A percentile compares a stretch with the other conserved stretches of the same genome.
Evolutionary conservation across 139 green algal genomes (phyloP).

Genomic region (Tetradesmus lagerheimii): DNA sequence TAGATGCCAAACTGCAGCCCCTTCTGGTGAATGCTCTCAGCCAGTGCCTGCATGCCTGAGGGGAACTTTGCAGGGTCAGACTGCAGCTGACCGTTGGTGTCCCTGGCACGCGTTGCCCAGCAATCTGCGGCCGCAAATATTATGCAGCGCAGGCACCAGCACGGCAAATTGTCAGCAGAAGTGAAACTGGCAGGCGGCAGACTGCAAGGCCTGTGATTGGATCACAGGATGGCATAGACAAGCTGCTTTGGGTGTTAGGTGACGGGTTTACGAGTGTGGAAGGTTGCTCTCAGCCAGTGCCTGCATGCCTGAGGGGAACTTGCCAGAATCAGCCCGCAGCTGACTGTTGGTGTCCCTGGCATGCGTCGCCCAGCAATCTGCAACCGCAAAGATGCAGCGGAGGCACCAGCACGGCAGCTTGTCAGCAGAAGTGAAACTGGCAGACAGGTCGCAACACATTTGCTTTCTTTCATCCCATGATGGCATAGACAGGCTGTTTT

Average conservation of each 20-base stretch:
- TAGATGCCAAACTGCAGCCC: conserved; percentile 66
- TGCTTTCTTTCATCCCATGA: too few species aligned
- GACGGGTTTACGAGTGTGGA: too few species aligned
- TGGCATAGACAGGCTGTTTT: too few species aligned
- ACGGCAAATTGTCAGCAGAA: too few species aligned
- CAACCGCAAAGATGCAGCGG: background rate
- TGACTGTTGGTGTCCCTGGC: background rate
- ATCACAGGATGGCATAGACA: too few species aligned
- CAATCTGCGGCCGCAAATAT: conserved; percentile 32
- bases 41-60: conserved; percentile 56
- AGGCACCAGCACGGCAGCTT: too few species aligned
- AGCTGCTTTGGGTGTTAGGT: too few species aligned
- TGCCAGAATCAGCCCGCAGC: conserved; percentile 38
- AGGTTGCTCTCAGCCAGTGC: conserved; percentile 52
- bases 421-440: too few species aligned
- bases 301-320: conserved; percentile 57
- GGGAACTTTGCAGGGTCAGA: conserved; percentile 49
- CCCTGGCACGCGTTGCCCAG: background rate
- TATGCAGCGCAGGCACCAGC: too few species aligned
- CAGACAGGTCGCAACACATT: too few species aligned
- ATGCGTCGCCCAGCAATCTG: conserved; percentile 44
- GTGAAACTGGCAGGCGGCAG: too few species aligned
- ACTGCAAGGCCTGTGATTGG: too few species aligned
- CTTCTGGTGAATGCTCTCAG: conserved; percentile 47
- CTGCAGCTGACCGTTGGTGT: conserved; percentile 31